phyloP scores from a whole-genome alignment of 352 stramenopile species.

The Phytophthora nicotianae region DNA sequence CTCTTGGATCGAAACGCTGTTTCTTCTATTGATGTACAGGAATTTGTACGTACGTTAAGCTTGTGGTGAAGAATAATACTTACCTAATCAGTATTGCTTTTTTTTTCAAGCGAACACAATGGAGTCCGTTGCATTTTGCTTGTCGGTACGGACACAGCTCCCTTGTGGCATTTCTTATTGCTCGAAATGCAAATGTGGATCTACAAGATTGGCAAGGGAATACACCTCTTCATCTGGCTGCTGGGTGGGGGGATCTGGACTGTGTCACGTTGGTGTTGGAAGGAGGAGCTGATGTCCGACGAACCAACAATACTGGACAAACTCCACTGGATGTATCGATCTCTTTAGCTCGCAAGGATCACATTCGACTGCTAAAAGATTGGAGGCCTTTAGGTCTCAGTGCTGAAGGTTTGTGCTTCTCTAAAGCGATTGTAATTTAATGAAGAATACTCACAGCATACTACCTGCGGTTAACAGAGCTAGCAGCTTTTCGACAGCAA shows the following conservation, averaged over 20 bases:
- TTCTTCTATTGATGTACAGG: slow-evolving; percentile 52
- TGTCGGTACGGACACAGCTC: slow-evolving; percentile 55
- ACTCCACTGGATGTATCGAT: slow-evolving; percentile 51
- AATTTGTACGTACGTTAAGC: slow-evolving; percentile 40
- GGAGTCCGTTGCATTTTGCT: slow-evolving; percentile 68
- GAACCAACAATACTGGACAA: slow-evolving; percentile 38
- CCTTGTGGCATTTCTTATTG: slow-evolving; percentile 54
- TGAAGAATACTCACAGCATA: background rate
- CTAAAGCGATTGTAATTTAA: background rate
- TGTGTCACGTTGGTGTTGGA: slow-evolving; percentile 68
- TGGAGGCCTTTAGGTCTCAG: slow-evolving; percentile 58
- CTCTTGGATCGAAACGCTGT: slow-evolving; percentile 51
- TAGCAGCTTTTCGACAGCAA: slow-evolving; percentile 28
- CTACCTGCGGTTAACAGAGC: slow-evolving; percentile 24
- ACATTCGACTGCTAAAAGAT: slow-evolving; percentile 42
- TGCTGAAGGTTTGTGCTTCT: slow-evolving; percentile 38
- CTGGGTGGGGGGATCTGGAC: slow-evolving; percentile 63
- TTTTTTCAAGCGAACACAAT: slow-evolving; percentile 48
- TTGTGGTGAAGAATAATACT: background rate
- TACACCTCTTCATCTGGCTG: slow-evolving; percentile 68
- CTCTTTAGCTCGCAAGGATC: slow-evolving; percentile 41
- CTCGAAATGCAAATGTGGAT: slow-evolving; percentile 51
- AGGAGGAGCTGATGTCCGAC: slow-evolving; percentile 36
- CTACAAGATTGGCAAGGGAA: slow-evolving; percentile 64
- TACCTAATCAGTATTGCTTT: slow-evolving; percentile 4